Evolutionary conservation across 768 basidiomycete species (phyloP), one percentile per base, ranked within the genome.

Genomic region (Auricularia cornea): DNA sequence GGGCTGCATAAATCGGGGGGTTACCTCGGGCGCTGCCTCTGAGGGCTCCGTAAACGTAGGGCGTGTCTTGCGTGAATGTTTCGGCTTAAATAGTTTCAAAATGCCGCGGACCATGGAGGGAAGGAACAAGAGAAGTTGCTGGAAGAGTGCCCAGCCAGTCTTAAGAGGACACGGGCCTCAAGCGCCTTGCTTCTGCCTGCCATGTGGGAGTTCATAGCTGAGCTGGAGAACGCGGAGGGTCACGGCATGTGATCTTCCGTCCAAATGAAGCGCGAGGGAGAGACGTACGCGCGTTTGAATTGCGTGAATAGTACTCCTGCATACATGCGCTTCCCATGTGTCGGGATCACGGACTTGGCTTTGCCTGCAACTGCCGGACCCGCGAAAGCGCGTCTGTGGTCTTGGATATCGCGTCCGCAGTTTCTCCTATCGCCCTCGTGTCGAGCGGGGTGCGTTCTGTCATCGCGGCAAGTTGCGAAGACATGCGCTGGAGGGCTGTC

Each of bases 351-450:
- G 23, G 57, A 29, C 44, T 61, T n/a, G 18, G 35, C 40, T 66
- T 44, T 40, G 59, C 48, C 30, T 48, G 83, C 60, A 89, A 73
- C 62, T 84, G 79, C 63, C 80, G 83, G 61, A 89, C 80, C 63
- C 87, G 80, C 10, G 75, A 73, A 65, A 90, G 74, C 5, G 89
- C 88, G 63, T 82, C 79, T 1, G 83, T 78, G 8, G 88, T 83
- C 70, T 88, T 89, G 51, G 75, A 72, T 32, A 92, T 86, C 1
- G 87, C 82, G 66, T 90, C 88, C n/a, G 89, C 87, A 18, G 82
- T 83, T 56, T 75, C 73, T 44, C 79, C 81, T 59, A 92, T 81
- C 3, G 80, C 75, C 28, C 68, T 60, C 33, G 79, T 76, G 68
- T 90, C 86, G 60, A 78, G 20, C 11, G 44, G 51, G 23, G 77